Conservation (phyloP, 768 basidiomycete species). For the Daedaleopsis sinensis region DNA sequence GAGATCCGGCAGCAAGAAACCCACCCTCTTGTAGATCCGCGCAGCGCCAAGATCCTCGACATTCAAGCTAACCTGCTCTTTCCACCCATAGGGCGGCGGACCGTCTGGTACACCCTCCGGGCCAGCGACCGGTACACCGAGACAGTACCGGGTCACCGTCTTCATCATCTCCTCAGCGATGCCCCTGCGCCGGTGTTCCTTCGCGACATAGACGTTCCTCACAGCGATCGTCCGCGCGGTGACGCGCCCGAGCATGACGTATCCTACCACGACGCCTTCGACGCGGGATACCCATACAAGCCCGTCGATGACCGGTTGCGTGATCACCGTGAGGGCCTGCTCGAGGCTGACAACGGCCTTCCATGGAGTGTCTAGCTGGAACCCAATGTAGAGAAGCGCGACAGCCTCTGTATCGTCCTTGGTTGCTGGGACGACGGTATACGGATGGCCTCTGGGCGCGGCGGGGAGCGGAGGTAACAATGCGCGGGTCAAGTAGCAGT, state of each 20-base stretch:
- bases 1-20: conserved; percentile 3
- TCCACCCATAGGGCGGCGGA: conserved; percentile 1
- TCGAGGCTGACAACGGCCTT: background rate
- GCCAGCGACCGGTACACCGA: conserved; percentile 13
- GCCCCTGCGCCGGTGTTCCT: conserved; percentile 16
- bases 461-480: conserved; percentile 10
- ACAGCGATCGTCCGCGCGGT: conserved; percentile 23
- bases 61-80: conserved; percentile 14
- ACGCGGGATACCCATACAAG: conserved; percentile 2
- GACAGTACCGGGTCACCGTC: conserved; percentile 20
- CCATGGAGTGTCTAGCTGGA: background rate
- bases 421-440: conserved; percentile 3
- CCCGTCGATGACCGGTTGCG: background rate
- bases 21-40: conserved; percentile 4
- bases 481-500: conserved; percentile 12
- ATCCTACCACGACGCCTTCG: conserved; percentile 16
- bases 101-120: conserved; percentile 1
- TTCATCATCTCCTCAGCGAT: conserved; percentile 23
- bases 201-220: conserved; percentile 21
- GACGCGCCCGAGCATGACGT: conserved; percentile 16
- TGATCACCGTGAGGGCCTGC: background rate
- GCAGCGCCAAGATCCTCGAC: background rate
- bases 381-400: conserved; percentile 8
- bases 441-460: background rate
- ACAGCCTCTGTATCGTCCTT: conserved; percentile 4